Percentiles rank a stretch among this genome's conserved stretches.
These are phyloP conservation scores for Corylus heterophylla DNA, from an alignment of 306 rosid genomes.

Conservation along the genomic window DNA sequence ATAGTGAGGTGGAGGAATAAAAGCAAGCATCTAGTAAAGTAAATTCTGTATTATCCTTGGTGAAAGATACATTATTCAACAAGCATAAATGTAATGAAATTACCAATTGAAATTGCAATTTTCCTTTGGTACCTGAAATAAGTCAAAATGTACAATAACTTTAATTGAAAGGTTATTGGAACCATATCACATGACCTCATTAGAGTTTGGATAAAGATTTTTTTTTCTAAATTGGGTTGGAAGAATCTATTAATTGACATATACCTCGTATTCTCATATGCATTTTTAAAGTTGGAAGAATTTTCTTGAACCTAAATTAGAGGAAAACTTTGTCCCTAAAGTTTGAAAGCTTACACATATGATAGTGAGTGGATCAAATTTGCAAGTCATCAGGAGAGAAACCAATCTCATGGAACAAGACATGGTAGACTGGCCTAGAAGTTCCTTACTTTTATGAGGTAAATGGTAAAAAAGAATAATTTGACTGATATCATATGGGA, in stretches of 20 bases:
- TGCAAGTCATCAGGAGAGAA: constrained; percentile 82
- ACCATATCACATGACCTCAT: no score
- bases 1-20: constrained; percentile 20
- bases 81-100: not conserved
- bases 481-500: constrained; percentile 3
- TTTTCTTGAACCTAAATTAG: not conserved
- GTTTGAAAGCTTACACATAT: constrained; percentile 66
- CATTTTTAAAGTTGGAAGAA: no score
- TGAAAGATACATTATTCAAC: not conserved
- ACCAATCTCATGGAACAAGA: constrained; percentile 85
- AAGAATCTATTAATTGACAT: no score
- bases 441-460: constrained; percentile 58
- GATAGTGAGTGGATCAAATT: constrained; percentile 65
- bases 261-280: no score
- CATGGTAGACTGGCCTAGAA: constrained; percentile 84
- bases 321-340: constrained; percentile 4
- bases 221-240: no score
- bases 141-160: constrained; percentile 9
- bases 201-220: no score
- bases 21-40: not conserved
- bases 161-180: not conserved
- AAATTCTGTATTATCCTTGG: not conserved
- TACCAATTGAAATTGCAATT: constrained; percentile 75
- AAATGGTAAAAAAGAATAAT: constrained; percentile 6
- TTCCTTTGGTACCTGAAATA: constrained; percentile 87